Conservation (phyloP, 2,329 filamentous ascomycete species). For the Fusarium liriodendri region DNA sequence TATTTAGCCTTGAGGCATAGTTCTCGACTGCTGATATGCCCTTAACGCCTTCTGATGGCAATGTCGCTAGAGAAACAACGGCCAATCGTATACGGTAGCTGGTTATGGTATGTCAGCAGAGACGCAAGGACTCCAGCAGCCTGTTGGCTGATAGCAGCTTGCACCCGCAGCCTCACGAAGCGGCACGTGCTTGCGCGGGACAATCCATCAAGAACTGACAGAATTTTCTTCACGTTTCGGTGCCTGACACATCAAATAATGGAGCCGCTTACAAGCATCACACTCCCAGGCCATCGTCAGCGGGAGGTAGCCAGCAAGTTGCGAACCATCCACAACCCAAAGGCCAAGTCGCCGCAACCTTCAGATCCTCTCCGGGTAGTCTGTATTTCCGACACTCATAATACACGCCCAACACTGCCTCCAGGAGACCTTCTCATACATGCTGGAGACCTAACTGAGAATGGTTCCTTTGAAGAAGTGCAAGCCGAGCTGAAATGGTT, state of each 20-base stretch:
- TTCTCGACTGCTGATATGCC: no score
- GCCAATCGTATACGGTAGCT: no score
- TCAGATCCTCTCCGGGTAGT: neutral
- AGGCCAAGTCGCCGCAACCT: neutral
- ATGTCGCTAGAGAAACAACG: no score
- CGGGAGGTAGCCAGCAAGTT: neutral
- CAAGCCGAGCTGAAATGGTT: conserved; percentile 52
- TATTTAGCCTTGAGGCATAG: no score
- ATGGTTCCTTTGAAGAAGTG: conserved; percentile 52
- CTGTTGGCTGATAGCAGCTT: neutral
- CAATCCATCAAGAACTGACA: neutral
- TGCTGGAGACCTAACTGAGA: conserved; percentile 72
- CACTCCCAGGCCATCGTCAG: neutral
- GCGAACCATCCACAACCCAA: neutral
- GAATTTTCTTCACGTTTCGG: no score
- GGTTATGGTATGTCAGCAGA: neutral
- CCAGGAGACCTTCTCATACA: conserved; percentile 76
- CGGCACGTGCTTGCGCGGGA: neutral
- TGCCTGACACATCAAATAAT: no score
- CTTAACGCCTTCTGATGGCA: no score
- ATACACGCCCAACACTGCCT: conserved; percentile 67
- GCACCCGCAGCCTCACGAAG: no score
- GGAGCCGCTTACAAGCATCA: neutral
- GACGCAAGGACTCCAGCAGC: neutral
- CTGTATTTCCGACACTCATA: conserved; percentile 62